Conservation (phyloP, 2,329 filamentous ascomycete species). For the Hymenoscyphus albidus region DNA sequence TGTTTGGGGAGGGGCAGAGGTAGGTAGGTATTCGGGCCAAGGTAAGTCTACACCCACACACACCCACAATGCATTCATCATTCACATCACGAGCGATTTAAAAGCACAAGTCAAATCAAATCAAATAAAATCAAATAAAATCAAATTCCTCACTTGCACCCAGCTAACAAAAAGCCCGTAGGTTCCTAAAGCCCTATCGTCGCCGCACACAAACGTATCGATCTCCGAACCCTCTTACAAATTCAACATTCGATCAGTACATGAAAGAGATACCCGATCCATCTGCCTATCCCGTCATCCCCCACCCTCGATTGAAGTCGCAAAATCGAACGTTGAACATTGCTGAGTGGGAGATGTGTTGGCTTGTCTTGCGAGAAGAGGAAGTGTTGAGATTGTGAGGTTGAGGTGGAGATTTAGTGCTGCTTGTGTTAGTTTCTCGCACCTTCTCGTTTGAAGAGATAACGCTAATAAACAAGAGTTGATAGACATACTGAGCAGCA, state of each 20-base stretch:
- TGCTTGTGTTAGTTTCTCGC: not conserved
- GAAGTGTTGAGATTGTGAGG: not conserved
- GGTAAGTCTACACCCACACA: no score
- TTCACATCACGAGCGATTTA: no score
- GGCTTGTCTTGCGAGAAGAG: not conserved
- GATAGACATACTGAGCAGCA: constrained; percentile 9
- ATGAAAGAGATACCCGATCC: not conserved
- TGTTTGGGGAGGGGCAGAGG: no score
- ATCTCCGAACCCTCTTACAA: not conserved
- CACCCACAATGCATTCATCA: no score
- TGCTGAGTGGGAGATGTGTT: not conserved
- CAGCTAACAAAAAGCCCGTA: no score
- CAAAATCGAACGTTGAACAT: not conserved
- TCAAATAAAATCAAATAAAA: no score
- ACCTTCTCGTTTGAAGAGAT: not conserved
- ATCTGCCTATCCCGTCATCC: not conserved
- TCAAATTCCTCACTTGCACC: no score
- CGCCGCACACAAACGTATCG: not conserved
- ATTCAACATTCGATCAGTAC: not conserved
- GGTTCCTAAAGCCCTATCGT: no score
- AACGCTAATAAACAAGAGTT: not conserved
- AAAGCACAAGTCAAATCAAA: no score
- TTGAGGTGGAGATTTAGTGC: not conserved
- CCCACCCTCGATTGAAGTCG: not conserved
- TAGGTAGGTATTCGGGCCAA: no score